A percentile compares a stretch with the other conserved stretches of the same genome.
Conservation (phyloP, 768 basidiomycete species). For the Chalciporus piperatus region DNA sequence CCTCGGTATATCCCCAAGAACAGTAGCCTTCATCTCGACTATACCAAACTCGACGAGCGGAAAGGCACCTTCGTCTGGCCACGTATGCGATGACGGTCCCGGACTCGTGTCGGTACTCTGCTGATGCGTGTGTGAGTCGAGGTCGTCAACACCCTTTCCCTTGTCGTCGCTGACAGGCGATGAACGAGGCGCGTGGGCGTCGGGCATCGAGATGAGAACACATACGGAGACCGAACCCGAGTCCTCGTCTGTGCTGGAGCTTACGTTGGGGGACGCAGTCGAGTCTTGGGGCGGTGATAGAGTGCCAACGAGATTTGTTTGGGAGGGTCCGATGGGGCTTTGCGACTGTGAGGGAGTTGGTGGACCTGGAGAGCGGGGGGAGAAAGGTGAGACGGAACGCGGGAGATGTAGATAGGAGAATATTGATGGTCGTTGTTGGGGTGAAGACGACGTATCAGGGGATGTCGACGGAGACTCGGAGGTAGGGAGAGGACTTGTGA, state of each 20-base stretch:
- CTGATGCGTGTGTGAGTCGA: slow-evolving; percentile 3
- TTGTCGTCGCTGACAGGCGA: slow-evolving; percentile 5
- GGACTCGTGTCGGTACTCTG: neutral
- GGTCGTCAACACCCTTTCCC: slow-evolving; percentile 14
- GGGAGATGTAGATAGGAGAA: slow-evolving; percentile 12
- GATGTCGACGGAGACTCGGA: neutral
- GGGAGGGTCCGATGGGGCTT: neutral
- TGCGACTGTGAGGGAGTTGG: neutral
- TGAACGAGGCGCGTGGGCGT: slow-evolving; percentile 4
- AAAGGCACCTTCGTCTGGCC: too few relatives aligned
- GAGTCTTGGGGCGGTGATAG: neutral
- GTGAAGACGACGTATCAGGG: neutral
- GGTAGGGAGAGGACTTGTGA: neutral
- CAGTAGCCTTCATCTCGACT: too few relatives aligned
- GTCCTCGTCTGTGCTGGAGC: neutral
- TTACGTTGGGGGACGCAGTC: neutral
- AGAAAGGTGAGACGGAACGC: neutral
- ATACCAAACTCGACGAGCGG: too few relatives aligned
- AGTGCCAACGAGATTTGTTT: neutral
- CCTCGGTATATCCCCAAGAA: too few relatives aligned
- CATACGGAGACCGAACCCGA: slow-evolving; percentile 9
- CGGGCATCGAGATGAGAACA: slow-evolving; percentile 24
- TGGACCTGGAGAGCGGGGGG: neutral
- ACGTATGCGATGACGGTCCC: too few relatives aligned
- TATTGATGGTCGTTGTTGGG: neutral